Conservation (phyloP, 345 rosid species). For the Moricandia moricandioides region DNA sequence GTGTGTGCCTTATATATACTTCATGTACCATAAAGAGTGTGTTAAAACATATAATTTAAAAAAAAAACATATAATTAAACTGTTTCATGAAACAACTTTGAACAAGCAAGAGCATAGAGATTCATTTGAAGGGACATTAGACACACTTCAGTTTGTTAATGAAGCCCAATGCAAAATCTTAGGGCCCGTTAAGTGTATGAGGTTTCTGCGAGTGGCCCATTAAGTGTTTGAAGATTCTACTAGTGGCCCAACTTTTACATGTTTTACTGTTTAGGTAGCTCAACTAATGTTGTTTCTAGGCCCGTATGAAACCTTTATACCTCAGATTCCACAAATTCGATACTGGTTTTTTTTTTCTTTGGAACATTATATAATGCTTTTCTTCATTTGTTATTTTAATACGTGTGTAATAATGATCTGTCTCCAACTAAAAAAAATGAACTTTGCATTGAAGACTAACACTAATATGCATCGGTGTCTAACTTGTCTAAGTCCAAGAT, state of each 20-base stretch:
- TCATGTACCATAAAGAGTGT: not conserved
- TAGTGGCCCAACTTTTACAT: not conserved
- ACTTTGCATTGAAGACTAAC: not conserved
- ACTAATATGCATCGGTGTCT: not conserved
- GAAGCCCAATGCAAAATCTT: conserved; percentile 5
- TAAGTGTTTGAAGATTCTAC: not conserved
- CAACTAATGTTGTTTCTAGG: not conserved
- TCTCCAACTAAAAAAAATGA: not conserved
- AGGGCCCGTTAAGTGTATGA: too few species aligned
- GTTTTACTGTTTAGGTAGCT: not conserved
- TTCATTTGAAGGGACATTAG: not conserved
- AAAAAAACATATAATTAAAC: not conserved
- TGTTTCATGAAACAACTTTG: not conserved
- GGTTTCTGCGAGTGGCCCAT: too few species aligned
- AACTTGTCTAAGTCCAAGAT: conserved; percentile 12
- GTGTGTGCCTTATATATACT: not conserved
- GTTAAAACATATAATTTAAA: not conserved
- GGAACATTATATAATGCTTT: not conserved
- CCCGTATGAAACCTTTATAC: not conserved
- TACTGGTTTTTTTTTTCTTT: not conserved
- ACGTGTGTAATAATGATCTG: not conserved
- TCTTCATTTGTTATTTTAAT: not conserved
- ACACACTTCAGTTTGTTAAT: not conserved
- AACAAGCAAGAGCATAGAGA: not conserved
- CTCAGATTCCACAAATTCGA: not conserved